Evolutionary conservation across 441 rosid species (phyloP), one percentile per base, ranked within the genome.

Genomic region (Breynia disticha): DNA sequence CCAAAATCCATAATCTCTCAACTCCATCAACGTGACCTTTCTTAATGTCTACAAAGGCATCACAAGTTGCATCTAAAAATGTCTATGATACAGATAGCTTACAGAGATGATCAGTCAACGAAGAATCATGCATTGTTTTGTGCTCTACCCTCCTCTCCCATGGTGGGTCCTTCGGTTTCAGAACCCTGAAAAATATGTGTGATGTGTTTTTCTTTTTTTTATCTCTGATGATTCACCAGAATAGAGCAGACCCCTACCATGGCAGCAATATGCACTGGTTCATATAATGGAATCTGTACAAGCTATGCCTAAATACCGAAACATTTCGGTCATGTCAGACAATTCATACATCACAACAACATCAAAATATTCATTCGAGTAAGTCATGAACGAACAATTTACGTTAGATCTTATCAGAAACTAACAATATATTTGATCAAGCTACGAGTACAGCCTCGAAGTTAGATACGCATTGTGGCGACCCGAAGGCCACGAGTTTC

Each of bases 111-210:
- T 15, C 16, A 16, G 44, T 57, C 56, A 51, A 57, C 52, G 45
- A 59, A 62, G 53, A 58, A 58, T 62, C 60, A 62, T 65, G 69
- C 65, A 63, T 60, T 53, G 1, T 48, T 55, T 58, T 55, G 57
- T 53, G 72, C 50, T 57, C 46, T 59, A 22, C 35, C 45, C 49
- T 50, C 49, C 54, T 37, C 44, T 15, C 28, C 45, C 39, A 17
- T 44, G 48, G 51, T 66, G 72, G 72, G 70, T 66, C 67, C 24
- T 59, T 57, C n/a, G 15, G 44, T 46, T 44, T 44, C 67, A 53
- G 48, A 49, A 20, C 28, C 12, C 20, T n/a, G 52, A 49, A 38
- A 52, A 41, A 43, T 67, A 55, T 48, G 63, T 52, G 42, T 22
- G 50, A 52, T 50, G 41, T 50, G 50, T 41, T 54, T 46, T 18